Conservation (phyloP, 345 rosid species). For the Gossypium australe region DNA sequence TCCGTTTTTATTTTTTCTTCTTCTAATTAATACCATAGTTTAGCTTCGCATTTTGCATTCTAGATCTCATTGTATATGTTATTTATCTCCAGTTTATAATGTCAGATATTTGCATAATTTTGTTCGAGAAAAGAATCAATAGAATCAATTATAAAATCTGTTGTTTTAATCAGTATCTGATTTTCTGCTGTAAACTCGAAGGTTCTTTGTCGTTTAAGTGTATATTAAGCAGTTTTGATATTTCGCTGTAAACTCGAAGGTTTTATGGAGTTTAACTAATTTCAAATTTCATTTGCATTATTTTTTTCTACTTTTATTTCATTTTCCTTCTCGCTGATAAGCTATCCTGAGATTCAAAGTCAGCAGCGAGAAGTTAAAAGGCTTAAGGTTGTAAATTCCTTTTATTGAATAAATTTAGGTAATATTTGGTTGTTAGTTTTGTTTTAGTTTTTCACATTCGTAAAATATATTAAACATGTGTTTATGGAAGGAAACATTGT, state of each 20-base stretch:
- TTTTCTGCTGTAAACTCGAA: no score
- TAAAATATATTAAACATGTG: background rate
- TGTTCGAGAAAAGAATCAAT: background rate
- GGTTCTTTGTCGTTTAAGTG: background rate
- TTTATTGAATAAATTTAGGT: background rate
- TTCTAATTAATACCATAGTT: background rate
- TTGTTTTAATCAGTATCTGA: background rate
- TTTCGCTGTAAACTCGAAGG: background rate
- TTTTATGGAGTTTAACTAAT: background rate
- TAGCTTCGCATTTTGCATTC: background rate
- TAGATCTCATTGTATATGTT: background rate
- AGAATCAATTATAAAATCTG: background rate
- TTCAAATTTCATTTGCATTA: background rate
- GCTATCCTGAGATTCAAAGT: background rate
- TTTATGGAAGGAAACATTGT: background rate
- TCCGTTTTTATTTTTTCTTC: background rate
- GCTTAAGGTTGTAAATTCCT: no score
- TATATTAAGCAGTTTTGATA: background rate
- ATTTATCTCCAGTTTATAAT: background rate
- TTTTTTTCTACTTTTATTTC: background rate
- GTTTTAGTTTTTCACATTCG: background rate
- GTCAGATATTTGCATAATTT: background rate
- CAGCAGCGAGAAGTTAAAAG: background rate
- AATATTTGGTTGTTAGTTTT: background rate
- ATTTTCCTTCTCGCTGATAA: background rate